Conservation (phyloP, 2,329 filamentous ascomycete genomes). For the Aspergillus unguis region DNA sequence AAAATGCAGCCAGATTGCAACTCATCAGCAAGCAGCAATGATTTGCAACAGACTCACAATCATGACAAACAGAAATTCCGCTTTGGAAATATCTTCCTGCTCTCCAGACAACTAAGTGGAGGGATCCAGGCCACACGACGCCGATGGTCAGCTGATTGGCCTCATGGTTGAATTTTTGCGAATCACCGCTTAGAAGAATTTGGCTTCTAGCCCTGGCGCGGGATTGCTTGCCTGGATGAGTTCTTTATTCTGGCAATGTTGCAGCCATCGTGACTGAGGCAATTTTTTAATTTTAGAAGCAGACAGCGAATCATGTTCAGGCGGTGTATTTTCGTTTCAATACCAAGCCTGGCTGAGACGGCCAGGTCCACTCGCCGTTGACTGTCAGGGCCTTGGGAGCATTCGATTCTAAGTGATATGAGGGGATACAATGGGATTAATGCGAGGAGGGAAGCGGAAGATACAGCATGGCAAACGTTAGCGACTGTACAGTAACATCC, state of each 20-base stretch:
- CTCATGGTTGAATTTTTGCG: slow-evolving; percentile 7
- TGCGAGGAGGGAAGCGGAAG: no score
- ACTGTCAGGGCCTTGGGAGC: no score
- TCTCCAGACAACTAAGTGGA: slow-evolving; percentile 21
- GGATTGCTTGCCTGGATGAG: neutral
- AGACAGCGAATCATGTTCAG: slow-evolving; percentile 16
- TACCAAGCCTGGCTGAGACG: neutral
- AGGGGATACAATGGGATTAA: no score
- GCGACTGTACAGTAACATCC: no score
- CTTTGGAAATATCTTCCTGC: slow-evolving; percentile 15
- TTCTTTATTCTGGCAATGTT: neutral
- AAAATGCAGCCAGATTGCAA: slow-evolving; percentile 7
- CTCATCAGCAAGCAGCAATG: slow-evolving; percentile 14
- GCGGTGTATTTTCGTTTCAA: slow-evolving; percentile 18
- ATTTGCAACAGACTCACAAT: slow-evolving; percentile 24
- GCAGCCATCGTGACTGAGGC: slow-evolving; percentile 13
- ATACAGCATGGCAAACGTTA: no score
- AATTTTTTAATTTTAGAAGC: slow-evolving; percentile 21
- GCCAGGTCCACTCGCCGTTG: no score
- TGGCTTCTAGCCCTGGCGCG: neutral
- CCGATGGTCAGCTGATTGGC: slow-evolving; percentile 19
- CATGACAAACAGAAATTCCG: slow-evolving; percentile 25
- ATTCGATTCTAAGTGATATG: no score
- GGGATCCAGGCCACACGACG: slow-evolving; percentile 13
- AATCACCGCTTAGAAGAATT: neutral